A percentile compares a stretch with the other conserved stretches of the same genome.
Evolutionary conservation across 2,329 filamentous ascomycete species (phyloP).

Genomic region (Trichoderma cornu-damae): DNA sequence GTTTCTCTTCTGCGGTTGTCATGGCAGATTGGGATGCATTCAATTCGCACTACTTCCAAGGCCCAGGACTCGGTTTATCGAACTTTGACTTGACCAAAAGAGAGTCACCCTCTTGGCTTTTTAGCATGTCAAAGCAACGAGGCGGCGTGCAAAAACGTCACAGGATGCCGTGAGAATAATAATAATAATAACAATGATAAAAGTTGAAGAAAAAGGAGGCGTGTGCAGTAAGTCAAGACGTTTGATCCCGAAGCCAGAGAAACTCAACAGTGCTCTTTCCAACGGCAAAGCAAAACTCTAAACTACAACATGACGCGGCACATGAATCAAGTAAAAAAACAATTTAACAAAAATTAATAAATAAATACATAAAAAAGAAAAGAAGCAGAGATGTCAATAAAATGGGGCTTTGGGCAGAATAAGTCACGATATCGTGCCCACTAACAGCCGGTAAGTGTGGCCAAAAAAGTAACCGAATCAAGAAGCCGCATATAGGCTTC

Average conservation of each 20-base stretch:
- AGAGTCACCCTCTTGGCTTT: not conserved
- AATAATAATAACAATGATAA: no score
- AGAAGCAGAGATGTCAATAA: not conserved
- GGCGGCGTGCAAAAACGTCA: not conserved
- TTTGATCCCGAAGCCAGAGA: not conserved
- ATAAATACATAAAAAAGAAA: no score
- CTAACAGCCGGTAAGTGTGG: not conserved
- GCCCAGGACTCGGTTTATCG: not conserved
- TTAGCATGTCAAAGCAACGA: not conserved
- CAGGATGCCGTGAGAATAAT: not conserved
- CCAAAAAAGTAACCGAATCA: not conserved
- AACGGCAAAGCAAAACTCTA: not conserved
- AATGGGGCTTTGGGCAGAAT: not conserved
- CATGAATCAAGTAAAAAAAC: not conserved
- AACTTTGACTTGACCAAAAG: not conserved
- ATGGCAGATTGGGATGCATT: not conserved
- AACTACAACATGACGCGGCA: not conserved
- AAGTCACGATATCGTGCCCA: not conserved
- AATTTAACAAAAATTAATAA: no score
- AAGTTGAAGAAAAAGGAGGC: no score
- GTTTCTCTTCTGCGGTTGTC: not conserved
- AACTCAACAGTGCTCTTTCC: not conserved
- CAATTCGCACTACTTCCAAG: not conserved
- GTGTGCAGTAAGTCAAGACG: not conserved
- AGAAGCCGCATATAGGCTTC: slow-evolving; percentile 12